A percentile compares a stretch with the other conserved stretches of the same genome.
phyloP scores from a whole-genome alignment of 2,329 filamentous ascomycete species.

The Cordyceps cicadae region DNA sequence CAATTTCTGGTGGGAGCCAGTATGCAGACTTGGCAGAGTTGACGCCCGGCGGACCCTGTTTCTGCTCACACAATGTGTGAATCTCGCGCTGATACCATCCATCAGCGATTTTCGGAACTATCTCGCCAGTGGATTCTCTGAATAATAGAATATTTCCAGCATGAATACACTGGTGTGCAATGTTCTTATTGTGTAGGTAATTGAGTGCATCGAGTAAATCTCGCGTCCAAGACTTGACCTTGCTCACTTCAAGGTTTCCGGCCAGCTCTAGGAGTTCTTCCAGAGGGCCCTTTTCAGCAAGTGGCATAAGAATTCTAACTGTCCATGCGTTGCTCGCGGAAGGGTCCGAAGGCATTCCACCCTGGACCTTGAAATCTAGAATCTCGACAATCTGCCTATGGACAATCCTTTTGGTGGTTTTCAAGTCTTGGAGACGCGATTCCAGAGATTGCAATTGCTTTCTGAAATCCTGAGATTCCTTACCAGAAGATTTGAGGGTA shows the following conservation, averaged over 20 bases:
- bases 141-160: constrained; percentile 71
- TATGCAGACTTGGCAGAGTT: constrained; percentile 65
- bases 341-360: constrained; percentile 34
- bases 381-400: constrained; percentile 73
- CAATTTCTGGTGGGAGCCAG: constrained; percentile 75
- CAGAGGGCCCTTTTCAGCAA: constrained; percentile 75
- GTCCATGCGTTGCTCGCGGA: constrained; percentile 48
- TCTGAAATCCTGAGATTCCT: constrained; percentile 58
- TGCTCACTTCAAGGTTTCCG: constrained; percentile 63
- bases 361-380: constrained; percentile 73
- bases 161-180: constrained; percentile 79
- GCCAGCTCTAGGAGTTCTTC: constrained; percentile 74
- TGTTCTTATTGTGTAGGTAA: constrained; percentile 75
- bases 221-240: constrained; percentile 81
- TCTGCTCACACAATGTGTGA: constrained; percentile 49
- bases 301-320: constrained; percentile 65
- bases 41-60: constrained; percentile 43
- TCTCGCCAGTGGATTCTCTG: constrained; percentile 57
- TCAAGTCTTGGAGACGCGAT: constrained; percentile 65
- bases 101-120: constrained; percentile 68
- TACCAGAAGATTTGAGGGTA: constrained; percentile 47
- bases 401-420: constrained; percentile 61
- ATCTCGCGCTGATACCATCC: constrained; percentile 62
- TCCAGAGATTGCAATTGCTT: constrained; percentile 71
- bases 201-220: constrained; percentile 83